Evolutionary conservation across 2,329 filamentous ascomycete species (phyloP).

Genomic region (Passalora sequoiae): DNA sequence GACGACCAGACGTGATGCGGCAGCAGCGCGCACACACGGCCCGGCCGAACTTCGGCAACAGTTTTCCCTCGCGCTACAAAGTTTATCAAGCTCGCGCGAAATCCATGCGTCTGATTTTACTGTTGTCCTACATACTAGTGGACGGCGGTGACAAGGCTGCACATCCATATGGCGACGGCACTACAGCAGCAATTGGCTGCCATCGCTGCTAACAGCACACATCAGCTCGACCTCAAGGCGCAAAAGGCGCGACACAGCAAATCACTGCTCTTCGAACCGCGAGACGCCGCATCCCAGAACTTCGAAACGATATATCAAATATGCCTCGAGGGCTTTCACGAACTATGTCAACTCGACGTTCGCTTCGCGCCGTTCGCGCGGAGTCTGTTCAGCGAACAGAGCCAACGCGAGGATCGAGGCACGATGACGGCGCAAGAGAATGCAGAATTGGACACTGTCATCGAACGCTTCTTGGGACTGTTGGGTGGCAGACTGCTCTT

Average conservation of each 20-base stretch:
- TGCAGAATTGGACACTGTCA: conserved; percentile 66
- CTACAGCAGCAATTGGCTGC: conserved; percentile 91
- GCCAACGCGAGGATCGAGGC: conserved; percentile 78
- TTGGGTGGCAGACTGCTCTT: conserved; percentile 71
- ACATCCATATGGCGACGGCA: conserved; percentile 64
- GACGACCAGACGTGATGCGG: no score
- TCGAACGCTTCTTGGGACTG: conserved; percentile 79
- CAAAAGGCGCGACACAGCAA: conserved; percentile 89
- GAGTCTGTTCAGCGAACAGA: conserved; percentile 89
- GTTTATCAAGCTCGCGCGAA: no score
- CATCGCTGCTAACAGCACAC: conserved; percentile 83
- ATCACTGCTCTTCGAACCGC: conserved; percentile 87
- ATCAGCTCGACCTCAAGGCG: conserved; percentile 85
- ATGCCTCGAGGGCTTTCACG: conserved; percentile 83
- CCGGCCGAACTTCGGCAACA: no score
- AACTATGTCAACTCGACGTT: conserved; percentile 79
- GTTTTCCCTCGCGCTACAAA: no score
- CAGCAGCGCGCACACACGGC: no score
- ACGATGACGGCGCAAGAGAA: conserved; percentile 81
- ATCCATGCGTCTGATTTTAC: neutral
- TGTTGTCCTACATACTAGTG: neutral
- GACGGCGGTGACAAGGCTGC: neutral
- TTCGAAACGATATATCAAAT: conserved; percentile 84
- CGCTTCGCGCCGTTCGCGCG: conserved; percentile 69
- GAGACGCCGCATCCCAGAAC: conserved; percentile 78